Evolutionary conservation across 768 basidiomycete genomes (phyloP).

Genomic region (Rhizopogon rudus): DNA sequence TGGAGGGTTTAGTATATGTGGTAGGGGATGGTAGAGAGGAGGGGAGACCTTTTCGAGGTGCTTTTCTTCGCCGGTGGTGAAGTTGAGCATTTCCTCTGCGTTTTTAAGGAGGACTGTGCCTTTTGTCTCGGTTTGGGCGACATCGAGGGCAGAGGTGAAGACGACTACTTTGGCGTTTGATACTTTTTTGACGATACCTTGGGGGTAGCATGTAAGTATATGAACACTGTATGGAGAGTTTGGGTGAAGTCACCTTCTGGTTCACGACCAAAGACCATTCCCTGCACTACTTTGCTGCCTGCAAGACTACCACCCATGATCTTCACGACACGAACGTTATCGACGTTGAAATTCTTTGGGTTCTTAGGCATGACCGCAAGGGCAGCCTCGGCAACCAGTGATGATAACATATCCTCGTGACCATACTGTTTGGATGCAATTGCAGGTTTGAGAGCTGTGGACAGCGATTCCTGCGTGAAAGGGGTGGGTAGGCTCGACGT

Average conservation of each 20-base stretch:
- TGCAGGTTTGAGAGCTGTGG: constrained; percentile 78
- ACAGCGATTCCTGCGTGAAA: constrained; percentile 62
- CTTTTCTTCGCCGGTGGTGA: constrained; percentile 93
- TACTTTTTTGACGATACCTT: constrained; percentile 80
- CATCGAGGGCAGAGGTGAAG: constrained; percentile 89
- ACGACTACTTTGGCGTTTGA: constrained; percentile 90
- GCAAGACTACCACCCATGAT: constrained; percentile 93
- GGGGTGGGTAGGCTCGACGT: constrained; percentile 67
- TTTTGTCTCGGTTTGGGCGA: constrained; percentile 97
- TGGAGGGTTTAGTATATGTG: background rate
- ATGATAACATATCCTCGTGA: constrained; percentile 75
- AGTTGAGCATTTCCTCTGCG: constrained; percentile 96
- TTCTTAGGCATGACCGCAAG: constrained; percentile 87
- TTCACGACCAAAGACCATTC: constrained; percentile 97
- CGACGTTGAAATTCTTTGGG: constrained; percentile 93
- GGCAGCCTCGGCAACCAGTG: constrained; percentile 89
- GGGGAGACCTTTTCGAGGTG: constrained; percentile 78
- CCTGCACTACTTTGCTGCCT: constrained; percentile 83
- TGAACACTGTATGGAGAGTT: background rate
- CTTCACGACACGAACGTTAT: constrained; percentile 97
- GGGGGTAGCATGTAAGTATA: background rate
- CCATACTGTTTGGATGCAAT: constrained; percentile 99
- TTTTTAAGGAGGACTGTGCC: constrained; percentile 95
- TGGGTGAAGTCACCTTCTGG: constrained; percentile 65
- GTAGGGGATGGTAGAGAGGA: background rate